Evolutionary conservation across 148 eudicot species (phyloP).

Genomic region (Fallopia convolvulus): DNA sequence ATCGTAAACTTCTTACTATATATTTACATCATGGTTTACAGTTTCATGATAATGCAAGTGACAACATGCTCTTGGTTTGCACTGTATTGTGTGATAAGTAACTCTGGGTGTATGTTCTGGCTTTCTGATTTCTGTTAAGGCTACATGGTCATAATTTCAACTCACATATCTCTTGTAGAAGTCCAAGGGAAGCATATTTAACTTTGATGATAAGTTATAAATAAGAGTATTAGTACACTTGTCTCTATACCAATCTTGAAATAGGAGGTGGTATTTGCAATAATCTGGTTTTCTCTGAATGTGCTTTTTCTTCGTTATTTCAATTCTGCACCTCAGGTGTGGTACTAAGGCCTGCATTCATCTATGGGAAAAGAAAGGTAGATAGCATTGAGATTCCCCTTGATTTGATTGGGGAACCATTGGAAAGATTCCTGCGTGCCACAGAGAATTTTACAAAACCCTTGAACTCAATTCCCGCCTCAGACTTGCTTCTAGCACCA

Average conservation of each 20-base stretch:
- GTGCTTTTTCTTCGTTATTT: not conserved
- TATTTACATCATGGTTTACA: not conserved
- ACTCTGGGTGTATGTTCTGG: not conserved
- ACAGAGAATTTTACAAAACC: conserved; percentile 63
- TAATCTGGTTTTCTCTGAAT: not conserved
- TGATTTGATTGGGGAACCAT: conserved; percentile 75
- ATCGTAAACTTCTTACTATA: conserved; percentile 1
- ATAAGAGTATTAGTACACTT: not conserved
- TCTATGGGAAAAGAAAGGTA: conserved; percentile 88
- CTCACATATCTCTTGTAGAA: not conserved
- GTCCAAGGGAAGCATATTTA: not conserved
- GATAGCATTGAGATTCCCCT: conserved; percentile 89
- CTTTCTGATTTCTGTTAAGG: not conserved
- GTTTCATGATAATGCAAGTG: not conserved
- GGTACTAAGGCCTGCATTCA: conserved; percentile 79
- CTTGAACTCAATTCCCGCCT: conserved; percentile 68
- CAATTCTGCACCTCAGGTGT: conserved; percentile 40
- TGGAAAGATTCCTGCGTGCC: conserved; percentile 59
- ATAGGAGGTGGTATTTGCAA: not conserved
- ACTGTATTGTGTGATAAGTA: not conserved
- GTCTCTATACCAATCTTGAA: not conserved
- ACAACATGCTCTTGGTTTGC: not conserved
- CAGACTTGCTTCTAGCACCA: conserved; percentile 84
- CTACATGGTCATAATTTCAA: not conserved
- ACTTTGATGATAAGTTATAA: not conserved